Conservation (phyloP, 495 filamentous ascomycete species). For the Darksidea phi region DNA sequence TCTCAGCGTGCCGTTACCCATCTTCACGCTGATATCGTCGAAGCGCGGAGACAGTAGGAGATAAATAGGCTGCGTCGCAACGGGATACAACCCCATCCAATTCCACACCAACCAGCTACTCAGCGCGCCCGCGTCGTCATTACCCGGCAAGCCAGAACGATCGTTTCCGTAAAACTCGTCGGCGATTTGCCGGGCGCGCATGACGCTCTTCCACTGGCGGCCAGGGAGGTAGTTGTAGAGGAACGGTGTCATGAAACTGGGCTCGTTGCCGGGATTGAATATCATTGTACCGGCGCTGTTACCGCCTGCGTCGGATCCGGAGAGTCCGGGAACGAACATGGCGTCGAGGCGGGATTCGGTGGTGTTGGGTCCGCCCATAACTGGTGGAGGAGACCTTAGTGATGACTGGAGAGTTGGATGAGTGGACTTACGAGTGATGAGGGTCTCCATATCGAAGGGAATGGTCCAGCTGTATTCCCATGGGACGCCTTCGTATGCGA, state of each 20-base stretch:
- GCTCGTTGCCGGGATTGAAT: slow-evolving; percentile 55
- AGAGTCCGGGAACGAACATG: too few relatives aligned
- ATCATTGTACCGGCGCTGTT: slow-evolving; percentile 47
- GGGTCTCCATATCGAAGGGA: slow-evolving; percentile 37
- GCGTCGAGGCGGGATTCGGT: too few relatives aligned
- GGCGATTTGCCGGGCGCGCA: not conserved
- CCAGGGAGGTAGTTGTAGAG: slow-evolving; percentile 40
- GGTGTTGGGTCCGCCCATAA: too few relatives aligned
- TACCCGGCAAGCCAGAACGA: slow-evolving; percentile 33
- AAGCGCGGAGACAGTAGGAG: slow-evolving; percentile 18
- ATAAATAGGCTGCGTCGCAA: slow-evolving; percentile 34
- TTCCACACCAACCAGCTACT: slow-evolving; percentile 35
- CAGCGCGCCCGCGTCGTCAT: slow-evolving; percentile 37
- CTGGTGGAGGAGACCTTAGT: too few relatives aligned
- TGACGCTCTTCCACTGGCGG: too few relatives aligned
- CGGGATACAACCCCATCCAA: slow-evolving; percentile 38
- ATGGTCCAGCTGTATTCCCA: slow-evolving; percentile 50
- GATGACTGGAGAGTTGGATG: slow-evolving; percentile 44
- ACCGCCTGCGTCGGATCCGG: slow-evolving; percentile 31
- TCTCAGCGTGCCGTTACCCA: slow-evolving; percentile 17
- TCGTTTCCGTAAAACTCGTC: not conserved
- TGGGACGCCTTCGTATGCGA: slow-evolving; percentile 48
- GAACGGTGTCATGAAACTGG: slow-evolving; percentile 36
- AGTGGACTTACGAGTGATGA: slow-evolving; percentile 58
- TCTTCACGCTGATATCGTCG: slow-evolving; percentile 31